Base-by-base conservation (phyloP, 257 asterid genomes). In the Buddleja alternifolia region DNA sequence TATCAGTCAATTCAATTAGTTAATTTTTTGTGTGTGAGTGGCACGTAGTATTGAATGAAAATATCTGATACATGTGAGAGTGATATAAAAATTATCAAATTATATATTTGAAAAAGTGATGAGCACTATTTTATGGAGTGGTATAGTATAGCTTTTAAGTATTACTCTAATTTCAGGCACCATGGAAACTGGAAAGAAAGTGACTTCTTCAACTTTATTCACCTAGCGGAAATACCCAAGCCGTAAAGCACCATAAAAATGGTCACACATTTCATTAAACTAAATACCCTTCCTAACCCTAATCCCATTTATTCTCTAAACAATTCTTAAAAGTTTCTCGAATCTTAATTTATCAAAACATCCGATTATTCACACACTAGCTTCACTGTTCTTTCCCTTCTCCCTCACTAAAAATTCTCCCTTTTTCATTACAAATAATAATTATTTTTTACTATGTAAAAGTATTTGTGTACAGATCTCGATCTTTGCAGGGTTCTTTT, bases 211-310 rank as follows among this genome's bases (percentile, higher is more conserved):
- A 29, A 29, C 59, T 29, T 63, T 39, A 58, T 73, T 17, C 40
- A 11, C 34, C 24, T 59, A 40, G 70, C 72, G 70, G 40, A 59
- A 53, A 66, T 46, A 65, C 37, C 57, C 78, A 73, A 15, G 72
- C 47, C 72, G 10, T 8, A 42, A 65, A 56, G 45, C 61, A n/a
- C 39, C 60, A 5, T 15, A 32, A 20, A 8, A 24, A 4, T 19
- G 24, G 7, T 36, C 32, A 34, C 2, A 20, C n/a, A 54, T 50
- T 17, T 37, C 51, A 32, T n/a, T 29, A 29, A 29, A 29, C 34
- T n/a, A n/a, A 29, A 29, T 29, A 29, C 34, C 5, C 2, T 29
- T 10, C 24, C 57, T 20, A 45, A 47, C 50, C 72, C 73, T 47
- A 14, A 36, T 36, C 32, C 47, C 15, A 6, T 1, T 45, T 3